Evolutionary conservation across 2,329 filamentous ascomycete genomes (phyloP), one percentile per base, ranked within the genome.

Genomic region (Trichoderma sp.): DNA sequence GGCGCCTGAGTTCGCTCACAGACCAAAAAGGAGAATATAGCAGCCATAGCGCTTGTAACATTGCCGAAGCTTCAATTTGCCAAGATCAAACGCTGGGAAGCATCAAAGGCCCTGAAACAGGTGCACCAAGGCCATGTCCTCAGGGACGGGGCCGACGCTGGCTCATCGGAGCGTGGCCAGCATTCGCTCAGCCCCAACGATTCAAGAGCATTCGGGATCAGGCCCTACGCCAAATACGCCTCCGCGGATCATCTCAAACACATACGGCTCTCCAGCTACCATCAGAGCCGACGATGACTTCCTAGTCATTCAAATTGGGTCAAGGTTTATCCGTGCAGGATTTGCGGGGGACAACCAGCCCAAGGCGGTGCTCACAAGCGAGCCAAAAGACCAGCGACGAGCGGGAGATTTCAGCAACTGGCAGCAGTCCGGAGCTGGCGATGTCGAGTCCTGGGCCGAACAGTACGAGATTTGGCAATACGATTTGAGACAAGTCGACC

Each of bases 281-380:
- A 78, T 91, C 73, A 84, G 89, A 75, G 82, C 90, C 75, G 94
- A 97, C 74, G 96, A 99, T 75, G 96, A 97, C 73, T 84, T 90
- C 7, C 80, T 97, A 5, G 86, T 99, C 52, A 83, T 97, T 63
- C 94, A 98, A 77, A 78, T 98, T 43, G 94, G 94, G 1, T 87
- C 92, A 11, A 88, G 95, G 26, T 91, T 89, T 79, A 79, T 98
- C 30, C 89, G 91, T 55, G 90, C 91, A 11, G 96, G 96, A 0
- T 96, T 97, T 76, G 92, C 94, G 6, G 94, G 94, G 63, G 94
- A 97, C 78, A 86, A 89, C 54, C 81, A 84, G 3, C 94, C 94
- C 73, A 96, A 95, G 77, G 86, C 84, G 1, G 84, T 86, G 16
- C 81, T 94, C 26, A 83, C 86, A 26, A 95, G 94, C 77, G 88